Percentiles rank a stretch among this genome's conserved stretches.
These are phyloP conservation scores for Nakazawaea siamensis DNA, from an alignment of 805 yeast genomes.

Conservation along the genomic window DNA sequence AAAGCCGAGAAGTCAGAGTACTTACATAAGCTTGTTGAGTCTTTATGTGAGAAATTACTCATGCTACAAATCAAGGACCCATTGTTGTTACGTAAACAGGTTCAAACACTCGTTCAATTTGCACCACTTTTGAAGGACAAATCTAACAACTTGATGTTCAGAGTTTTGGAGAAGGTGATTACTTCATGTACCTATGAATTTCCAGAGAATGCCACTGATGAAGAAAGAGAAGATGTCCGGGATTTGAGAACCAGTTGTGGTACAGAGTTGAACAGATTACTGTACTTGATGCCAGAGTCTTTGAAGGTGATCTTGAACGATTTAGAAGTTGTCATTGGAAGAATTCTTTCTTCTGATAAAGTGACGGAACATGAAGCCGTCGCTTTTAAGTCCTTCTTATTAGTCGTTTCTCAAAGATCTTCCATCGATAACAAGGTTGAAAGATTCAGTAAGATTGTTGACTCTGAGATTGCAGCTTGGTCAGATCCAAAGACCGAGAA, in stretches of 20 bases:
- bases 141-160: slow-evolving; percentile 59
- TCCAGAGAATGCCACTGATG: slow-evolving; percentile 60
- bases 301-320: slow-evolving; percentile 74
- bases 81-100: slow-evolving; percentile 69
- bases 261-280: slow-evolving; percentile 88
- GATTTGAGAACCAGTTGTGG: slow-evolving; percentile 91
- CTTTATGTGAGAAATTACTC: slow-evolving; percentile 64
- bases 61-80: slow-evolving; percentile 77
- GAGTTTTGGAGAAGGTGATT: slow-evolving; percentile 75
- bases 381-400: slow-evolving; percentile 83
- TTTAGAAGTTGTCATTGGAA: slow-evolving; percentile 71
- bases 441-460: slow-evolving; percentile 80
- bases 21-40: slow-evolving; percentile 50
- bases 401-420: slow-evolving; percentile 87
- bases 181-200: slow-evolving; percentile 79
- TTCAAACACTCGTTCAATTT: slow-evolving; percentile 90
- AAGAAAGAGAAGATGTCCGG: slow-evolving; percentile 69
- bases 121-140: slow-evolving; percentile 82
- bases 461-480: slow-evolving; percentile 91
- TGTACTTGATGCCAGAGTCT: slow-evolving; percentile 90
- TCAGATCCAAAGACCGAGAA: slow-evolving; percentile 84
- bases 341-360: slow-evolving; percentile 57
- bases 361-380: slow-evolving; percentile 88
- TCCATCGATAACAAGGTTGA: slow-evolving; percentile 61
- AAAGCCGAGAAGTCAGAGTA: slow-evolving; percentile 45